Evolutionary conservation across 306 rosid species (phyloP).

Genomic region (Quercus agrifolia): DNA sequence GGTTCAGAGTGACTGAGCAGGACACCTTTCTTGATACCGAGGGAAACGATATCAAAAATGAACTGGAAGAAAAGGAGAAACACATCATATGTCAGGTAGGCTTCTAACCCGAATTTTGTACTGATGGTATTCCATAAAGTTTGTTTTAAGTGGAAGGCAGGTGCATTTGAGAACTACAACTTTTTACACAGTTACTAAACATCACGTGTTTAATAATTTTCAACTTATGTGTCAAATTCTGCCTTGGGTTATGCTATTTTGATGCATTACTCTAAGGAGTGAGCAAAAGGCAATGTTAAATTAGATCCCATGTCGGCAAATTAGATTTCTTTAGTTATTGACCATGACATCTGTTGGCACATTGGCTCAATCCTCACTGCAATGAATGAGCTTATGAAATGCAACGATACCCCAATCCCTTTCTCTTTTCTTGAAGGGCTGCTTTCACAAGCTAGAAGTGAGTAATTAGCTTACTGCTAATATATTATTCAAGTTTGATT

Average conservation of each 20-base stretch:
- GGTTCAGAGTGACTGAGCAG: background rate
- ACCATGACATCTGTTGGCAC: background rate
- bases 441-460: background rate
- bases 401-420: too few relatives aligned
- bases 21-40: constrained; percentile 19
- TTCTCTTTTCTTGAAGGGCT: background rate
- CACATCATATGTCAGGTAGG: constrained; percentile 29
- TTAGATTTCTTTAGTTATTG: background rate
- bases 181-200: background rate
- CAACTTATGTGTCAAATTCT: background rate
- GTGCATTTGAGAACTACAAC: background rate
- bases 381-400: background rate
- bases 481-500: background rate
- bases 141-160: background rate
- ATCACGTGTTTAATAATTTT: background rate
- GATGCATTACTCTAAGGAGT: background rate
- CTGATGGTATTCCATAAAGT: background rate
- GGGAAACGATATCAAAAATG: constrained; percentile 11
- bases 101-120: constrained; percentile 2
- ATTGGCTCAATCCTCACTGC: background rate
- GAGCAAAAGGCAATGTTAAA: background rate
- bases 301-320: too few relatives aligned
- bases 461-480: too few relatives aligned
- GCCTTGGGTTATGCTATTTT: background rate
- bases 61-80: constrained; percentile 27